These are phyloP conservation scores for Lactuca sativa DNA, from an alignment of 129 eudicot species.

Conservation along the genomic window DNA sequence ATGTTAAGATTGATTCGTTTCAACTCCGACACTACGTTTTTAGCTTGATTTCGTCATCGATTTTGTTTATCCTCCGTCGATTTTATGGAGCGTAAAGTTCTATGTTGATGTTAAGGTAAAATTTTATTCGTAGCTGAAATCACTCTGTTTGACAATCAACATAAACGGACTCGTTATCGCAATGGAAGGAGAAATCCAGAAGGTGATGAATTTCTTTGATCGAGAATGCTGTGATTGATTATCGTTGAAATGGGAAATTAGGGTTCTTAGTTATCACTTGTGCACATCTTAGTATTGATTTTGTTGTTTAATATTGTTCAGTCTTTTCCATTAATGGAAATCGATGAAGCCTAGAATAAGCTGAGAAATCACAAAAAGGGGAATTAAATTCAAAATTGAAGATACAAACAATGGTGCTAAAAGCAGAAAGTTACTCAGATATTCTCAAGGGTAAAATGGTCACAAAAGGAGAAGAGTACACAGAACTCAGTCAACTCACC, in stretches of 20 bases:
- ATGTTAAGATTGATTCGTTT: background rate
- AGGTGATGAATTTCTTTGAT: background rate
- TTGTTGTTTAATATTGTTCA: conserved; percentile 15
- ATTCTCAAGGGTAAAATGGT: conserved; percentile 16
- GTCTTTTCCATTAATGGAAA: conserved; percentile 1
- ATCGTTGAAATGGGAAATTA: conserved; percentile 23
- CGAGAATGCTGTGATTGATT: background rate
- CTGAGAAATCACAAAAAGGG: background rate
- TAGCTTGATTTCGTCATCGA: background rate
- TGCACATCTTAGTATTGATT: background rate
- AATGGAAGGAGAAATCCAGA: background rate
- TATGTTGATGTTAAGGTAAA: background rate
- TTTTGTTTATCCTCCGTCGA: background rate
- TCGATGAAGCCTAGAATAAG: conserved; percentile 1
- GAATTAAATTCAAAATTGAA: background rate
- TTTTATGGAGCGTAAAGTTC: conserved; percentile 5
- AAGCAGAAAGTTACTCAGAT: conserved; percentile 12
- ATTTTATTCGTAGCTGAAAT: conserved; percentile 7
- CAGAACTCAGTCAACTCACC: conserved; percentile 3
- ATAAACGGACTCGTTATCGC: background rate
- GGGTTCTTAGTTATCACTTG: conserved; percentile 23
- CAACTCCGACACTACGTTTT: background rate
- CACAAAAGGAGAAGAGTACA: conserved; percentile 16
- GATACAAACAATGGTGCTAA: background rate
- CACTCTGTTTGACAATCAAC: background rate